Evolutionary conservation across 306 rosid species (phyloP), one percentile per base, ranked within the genome.

Genomic region (Arachis stenosperma): DNA sequence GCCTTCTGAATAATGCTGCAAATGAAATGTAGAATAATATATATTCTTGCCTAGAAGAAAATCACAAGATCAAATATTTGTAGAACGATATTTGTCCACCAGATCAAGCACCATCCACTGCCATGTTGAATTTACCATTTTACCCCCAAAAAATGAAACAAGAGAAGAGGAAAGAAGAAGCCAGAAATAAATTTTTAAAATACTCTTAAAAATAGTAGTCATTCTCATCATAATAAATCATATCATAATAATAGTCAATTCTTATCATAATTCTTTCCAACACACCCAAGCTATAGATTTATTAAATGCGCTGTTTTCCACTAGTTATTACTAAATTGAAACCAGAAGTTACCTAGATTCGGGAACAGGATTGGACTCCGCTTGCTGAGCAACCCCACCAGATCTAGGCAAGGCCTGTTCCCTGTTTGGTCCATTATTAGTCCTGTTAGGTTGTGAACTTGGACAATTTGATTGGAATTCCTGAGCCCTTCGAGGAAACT

Each of bases 1-100:
- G 98, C 98, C 84, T 89, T 93, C 73, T 89, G 89, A 75, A 90
- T 86, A 71, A 86, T 86, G 85, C 98, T 90, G 92, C 83, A 81
- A 74, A 50, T 77, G 58, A 81, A 77, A 75, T 63, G 40, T 10
- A 44, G 42, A 84, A 64, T 39, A 68, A 77, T 80, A 69, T 44
- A 81, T 33, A 36, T 58, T 46, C 43, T 43, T 56, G 70, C 51
- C 42, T 17, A 15, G 60, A 40, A 0, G 7, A 64, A 59, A 61
- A 65, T 15, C 40, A 78, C 39, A 30, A 39, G 57, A 15, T 40
- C 54, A 71, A 50, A 39, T 54, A 36, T 22, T n/a, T 70, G 36
- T 39, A 57, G 51, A 14, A 65, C 33, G 68, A 62, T 62, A 68
- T 41, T 67, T 43, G 27, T 69, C 67, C 42, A 56, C 61, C 71